Evolutionary conservation across 2,329 filamentous ascomycete genomes (phyloP).

Genomic region (Ceratocystiopsis brevicomis): DNA sequence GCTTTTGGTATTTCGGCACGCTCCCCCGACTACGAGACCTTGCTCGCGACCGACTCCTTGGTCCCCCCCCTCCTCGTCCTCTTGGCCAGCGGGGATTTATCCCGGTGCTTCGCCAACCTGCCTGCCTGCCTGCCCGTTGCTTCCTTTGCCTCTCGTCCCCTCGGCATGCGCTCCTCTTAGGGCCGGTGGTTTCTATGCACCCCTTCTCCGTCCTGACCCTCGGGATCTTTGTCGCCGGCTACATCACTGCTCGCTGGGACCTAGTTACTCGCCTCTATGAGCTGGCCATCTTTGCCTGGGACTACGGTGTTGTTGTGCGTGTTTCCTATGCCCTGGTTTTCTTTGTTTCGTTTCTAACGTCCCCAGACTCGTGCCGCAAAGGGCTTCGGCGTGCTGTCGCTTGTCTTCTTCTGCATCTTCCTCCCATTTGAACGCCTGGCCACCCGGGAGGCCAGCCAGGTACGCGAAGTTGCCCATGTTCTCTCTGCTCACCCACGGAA

Average conservation of each 20-base stretch:
- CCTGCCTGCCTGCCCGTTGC: no score
- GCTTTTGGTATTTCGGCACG: no score
- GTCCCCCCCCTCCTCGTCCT: no score
- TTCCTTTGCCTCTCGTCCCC: background rate
- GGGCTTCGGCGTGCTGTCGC: slow-evolving; percentile 63
- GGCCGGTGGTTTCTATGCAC: slow-evolving; percentile 58
- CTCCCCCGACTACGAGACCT: no score
- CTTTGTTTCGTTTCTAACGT: background rate
- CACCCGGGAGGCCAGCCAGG: slow-evolving; percentile 57
- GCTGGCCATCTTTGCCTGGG: slow-evolving; percentile 91
- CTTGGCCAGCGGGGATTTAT: no score
- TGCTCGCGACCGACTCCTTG: no score
- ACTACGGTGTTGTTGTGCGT: slow-evolving; percentile 87
- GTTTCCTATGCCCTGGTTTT: no score
- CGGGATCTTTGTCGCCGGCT: slow-evolving; percentile 97
- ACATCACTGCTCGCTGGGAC: slow-evolving; percentile 98
- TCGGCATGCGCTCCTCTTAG: slow-evolving; percentile 25
- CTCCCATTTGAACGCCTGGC: slow-evolving; percentile 73
- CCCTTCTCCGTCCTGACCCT: slow-evolving; percentile 89
- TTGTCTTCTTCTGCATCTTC: slow-evolving; percentile 69
- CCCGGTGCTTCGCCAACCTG: no score
- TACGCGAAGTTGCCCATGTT: slow-evolving; percentile 31
- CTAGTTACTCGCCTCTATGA: slow-evolving; percentile 94
- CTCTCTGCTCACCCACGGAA: no score
- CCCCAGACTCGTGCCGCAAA: slow-evolving; percentile 62